Evolutionary conservation across 1,284 basidiomycete genomes (phyloP).

Genomic region (Somion occarium): DNA sequence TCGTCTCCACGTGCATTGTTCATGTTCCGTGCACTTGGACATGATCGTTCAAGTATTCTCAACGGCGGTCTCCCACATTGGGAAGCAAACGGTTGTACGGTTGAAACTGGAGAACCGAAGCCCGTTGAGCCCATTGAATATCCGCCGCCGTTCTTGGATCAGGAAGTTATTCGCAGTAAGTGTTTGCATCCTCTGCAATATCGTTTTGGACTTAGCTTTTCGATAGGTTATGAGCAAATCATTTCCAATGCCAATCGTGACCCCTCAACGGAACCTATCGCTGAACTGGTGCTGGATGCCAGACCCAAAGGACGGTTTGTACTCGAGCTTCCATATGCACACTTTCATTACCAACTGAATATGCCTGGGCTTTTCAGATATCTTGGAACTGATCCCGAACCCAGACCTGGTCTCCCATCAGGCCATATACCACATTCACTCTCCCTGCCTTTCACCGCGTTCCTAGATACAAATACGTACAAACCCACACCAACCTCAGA

Average conservation of each 20-base stretch:
- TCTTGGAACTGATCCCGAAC: slow-evolving; percentile 82
- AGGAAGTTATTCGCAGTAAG: slow-evolving; percentile 59
- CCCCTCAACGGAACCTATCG: slow-evolving; percentile 36
- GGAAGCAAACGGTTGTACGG: slow-evolving; percentile 64
- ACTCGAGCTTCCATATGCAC: not conserved
- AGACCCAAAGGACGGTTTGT: slow-evolving; percentile 71
- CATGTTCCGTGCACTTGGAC: slow-evolving; percentile 90
- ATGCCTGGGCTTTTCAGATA: slow-evolving; percentile 54
- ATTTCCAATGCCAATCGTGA: slow-evolving; percentile 63
- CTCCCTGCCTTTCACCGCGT: slow-evolving; percentile 79
- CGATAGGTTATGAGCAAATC: slow-evolving; percentile 80
- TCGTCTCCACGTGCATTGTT: slow-evolving; percentile 87
- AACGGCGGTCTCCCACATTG: slow-evolving; percentile 88
- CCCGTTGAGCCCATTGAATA: slow-evolving; percentile 33
- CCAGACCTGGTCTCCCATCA: slow-evolving; percentile 80
- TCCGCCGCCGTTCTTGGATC: slow-evolving; percentile 48
- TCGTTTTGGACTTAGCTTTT: not conserved
- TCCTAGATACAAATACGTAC: slow-evolving; percentile 55
- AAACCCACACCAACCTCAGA: slow-evolving; percentile 25
- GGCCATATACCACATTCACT: slow-evolving; percentile 92
- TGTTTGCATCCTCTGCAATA: slow-evolving; percentile 7
- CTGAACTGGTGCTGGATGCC: slow-evolving; percentile 85
- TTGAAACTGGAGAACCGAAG: slow-evolving; percentile 46
- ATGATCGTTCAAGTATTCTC: slow-evolving; percentile 78
- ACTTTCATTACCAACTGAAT: too few species aligned